Conservation (phyloP, 75 land plant species). For the Isoetes taiwanensis region DNA sequence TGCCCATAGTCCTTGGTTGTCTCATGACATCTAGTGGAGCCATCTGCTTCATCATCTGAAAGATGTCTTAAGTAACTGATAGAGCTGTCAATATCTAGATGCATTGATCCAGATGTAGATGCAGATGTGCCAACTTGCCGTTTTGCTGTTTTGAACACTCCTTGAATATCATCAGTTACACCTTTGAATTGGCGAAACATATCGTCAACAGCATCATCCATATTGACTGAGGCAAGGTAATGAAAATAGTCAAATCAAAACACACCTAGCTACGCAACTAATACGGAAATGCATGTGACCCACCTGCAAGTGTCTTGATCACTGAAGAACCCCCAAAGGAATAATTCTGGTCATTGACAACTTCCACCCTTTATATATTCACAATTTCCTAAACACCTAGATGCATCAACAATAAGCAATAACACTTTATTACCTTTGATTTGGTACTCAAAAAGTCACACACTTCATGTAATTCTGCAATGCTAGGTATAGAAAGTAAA, state of each 20-base stretch:
- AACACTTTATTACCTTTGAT: conserved; percentile 47
- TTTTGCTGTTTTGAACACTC: too few relatives aligned
- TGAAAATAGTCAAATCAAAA: not conserved
- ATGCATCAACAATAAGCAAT: not conserved
- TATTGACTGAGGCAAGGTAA: conserved; percentile 49
- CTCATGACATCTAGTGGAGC: conserved; percentile 12
- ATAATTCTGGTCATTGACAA: too few relatives aligned
- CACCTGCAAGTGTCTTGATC: too few relatives aligned
- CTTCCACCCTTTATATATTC: too few relatives aligned
- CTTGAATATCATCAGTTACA: conserved; percentile 59
- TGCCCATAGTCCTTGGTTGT: conserved; percentile 8
- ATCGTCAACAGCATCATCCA: conserved; percentile 99
- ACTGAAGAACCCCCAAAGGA: too few relatives aligned
- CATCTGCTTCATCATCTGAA: conserved; percentile 53
- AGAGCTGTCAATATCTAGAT: conserved; percentile 15
- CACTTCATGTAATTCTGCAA: conserved; percentile 98
- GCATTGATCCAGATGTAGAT: conserved; percentile 3
- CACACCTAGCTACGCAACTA: not conserved
- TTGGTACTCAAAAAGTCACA: conserved; percentile 88
- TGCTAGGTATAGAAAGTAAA: conserved; percentile 81
- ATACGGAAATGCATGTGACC: too few relatives aligned
- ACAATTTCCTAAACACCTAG: too few relatives aligned
- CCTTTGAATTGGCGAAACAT: conserved; percentile 92
- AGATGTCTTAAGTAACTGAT: too few relatives aligned
- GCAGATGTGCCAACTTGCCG: too few relatives aligned